Percentiles rank a stretch among this genome's conserved stretches.
phyloP scores from a whole-genome alignment of 192 early-diverging fungal genomes.

The Coemansia sp. region DNA sequence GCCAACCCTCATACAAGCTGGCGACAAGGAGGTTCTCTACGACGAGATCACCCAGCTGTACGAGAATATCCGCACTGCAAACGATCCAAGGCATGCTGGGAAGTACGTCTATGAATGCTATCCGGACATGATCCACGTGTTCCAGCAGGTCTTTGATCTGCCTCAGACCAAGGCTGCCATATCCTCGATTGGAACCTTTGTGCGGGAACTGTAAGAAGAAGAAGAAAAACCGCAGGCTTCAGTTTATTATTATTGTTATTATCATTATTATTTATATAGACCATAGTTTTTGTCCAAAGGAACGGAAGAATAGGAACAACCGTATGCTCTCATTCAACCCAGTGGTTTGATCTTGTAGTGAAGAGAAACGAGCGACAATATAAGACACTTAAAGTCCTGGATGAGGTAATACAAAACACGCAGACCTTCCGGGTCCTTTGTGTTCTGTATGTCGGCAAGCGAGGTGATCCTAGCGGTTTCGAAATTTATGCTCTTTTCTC shows the following conservation, averaged over 20 bases:
- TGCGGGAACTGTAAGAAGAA: constrained; percentile 14
- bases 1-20: constrained; percentile 42
- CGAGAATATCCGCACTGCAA: constrained; percentile 31
- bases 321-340: constrained; percentile 12
- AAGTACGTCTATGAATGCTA: constrained; percentile 41
- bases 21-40: constrained; percentile 38
- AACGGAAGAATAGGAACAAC: not conserved
- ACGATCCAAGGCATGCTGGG: constrained; percentile 5
- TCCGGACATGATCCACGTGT: constrained; percentile 47
- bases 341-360: constrained; percentile 83
- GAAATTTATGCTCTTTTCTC: constrained; percentile 76
- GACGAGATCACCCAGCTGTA: constrained; percentile 42
- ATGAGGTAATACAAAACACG: constrained; percentile 94
- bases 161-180: constrained; percentile 22
- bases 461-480: constrained; percentile 92
- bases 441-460: constrained; percentile 83
- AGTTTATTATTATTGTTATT: not conserved
- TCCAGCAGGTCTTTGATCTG: constrained; percentile 41
- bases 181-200: constrained; percentile 34
- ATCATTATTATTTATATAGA: not conserved
- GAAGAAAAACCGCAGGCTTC: too few relatives aligned
- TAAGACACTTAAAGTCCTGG: constrained; percentile 96
- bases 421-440: constrained; percentile 92
- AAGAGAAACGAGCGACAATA: constrained; percentile 91
- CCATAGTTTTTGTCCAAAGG: not conserved